These are phyloP conservation scores for Glutinoglossum americanum DNA, from an alignment of 495 filamentous ascomycete genomes.

Conservation along the genomic window DNA sequence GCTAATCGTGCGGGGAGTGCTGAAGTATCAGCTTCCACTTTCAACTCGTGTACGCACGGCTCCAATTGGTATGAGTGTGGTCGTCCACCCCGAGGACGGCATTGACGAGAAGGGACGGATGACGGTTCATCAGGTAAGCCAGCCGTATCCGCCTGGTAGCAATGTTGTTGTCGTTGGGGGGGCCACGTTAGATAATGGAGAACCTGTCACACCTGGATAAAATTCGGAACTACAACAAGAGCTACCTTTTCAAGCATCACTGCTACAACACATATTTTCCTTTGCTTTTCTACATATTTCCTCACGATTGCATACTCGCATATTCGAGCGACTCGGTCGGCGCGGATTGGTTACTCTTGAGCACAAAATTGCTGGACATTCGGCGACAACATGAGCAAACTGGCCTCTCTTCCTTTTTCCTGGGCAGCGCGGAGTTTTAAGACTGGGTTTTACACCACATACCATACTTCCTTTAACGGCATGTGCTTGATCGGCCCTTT, in stretches of 20 bases:
- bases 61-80: conserved; percentile 28
- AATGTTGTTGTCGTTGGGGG: not conserved
- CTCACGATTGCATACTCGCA: not conserved
- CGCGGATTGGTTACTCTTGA: not conserved
- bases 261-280: not conserved
- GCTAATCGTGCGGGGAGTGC: conserved; percentile 66
- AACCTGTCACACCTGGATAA: not conserved
- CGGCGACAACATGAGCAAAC: not conserved
- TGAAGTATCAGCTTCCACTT: conserved; percentile 77
- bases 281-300: not conserved
- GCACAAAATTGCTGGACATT: not conserved
- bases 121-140: not conserved
- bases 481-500: not conserved
- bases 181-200: not conserved
- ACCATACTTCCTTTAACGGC: not conserved
- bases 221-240: not conserved
- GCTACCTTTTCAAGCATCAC: not conserved
- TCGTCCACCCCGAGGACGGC: conserved; percentile 27
- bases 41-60: conserved; percentile 40
- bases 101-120: conserved; percentile 3
- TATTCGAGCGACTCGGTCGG: not conserved
- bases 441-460: not conserved
- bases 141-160: not conserved
- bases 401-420: not conserved
- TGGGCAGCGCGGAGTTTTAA: not conserved